Evolutionary conservation across 2,329 filamentous ascomycete genomes (phyloP).

Genomic region (Calonectria hongkongensis): DNA sequence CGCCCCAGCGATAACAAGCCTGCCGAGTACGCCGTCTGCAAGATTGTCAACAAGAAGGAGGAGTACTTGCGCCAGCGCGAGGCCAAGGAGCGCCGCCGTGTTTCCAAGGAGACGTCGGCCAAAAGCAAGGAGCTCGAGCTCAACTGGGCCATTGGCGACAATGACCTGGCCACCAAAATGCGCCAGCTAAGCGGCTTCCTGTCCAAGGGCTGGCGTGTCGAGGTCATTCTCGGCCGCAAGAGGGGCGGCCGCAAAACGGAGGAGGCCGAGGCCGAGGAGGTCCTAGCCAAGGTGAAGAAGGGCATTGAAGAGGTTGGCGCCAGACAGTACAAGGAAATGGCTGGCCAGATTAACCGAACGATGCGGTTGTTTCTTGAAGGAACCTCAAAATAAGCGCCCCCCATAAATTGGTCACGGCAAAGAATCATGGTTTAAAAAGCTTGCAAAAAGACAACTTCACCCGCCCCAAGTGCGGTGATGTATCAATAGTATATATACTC

Average conservation of each 20-base stretch:
- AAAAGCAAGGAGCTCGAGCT: constrained; percentile 87
- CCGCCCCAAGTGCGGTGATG: constrained; percentile 14
- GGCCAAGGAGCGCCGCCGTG: constrained; percentile 66
- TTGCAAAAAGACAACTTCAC: neutral
- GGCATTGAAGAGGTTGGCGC: constrained; percentile 59
- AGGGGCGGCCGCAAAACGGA: constrained; percentile 78
- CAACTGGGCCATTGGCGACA: constrained; percentile 87
- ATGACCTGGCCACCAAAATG: constrained; percentile 85
- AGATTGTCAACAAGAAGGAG: constrained; percentile 77
- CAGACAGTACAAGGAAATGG: constrained; percentile 66
- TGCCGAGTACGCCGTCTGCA: constrained; percentile 77
- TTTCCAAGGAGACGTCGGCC: constrained; percentile 62
- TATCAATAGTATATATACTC: constrained; percentile 49
- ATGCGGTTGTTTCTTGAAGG: constrained; percentile 67
- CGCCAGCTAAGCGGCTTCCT: constrained; percentile 81
- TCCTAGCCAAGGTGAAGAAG: constrained; percentile 69
- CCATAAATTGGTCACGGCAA: neutral
- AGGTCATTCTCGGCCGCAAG: constrained; percentile 80
- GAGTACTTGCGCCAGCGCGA: constrained; percentile 66
- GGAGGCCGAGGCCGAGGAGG: constrained; percentile 74
- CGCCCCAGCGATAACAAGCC: constrained; percentile 51
- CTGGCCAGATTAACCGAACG: constrained; percentile 67
- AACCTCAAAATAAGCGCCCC: constrained; percentile 38
- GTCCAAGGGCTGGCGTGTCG: constrained; percentile 83
- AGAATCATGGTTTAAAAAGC: constrained; percentile 3